phyloP scores from a whole-genome alignment of 169 alveolate species.

The Cryptosporidium parvum region DNA sequence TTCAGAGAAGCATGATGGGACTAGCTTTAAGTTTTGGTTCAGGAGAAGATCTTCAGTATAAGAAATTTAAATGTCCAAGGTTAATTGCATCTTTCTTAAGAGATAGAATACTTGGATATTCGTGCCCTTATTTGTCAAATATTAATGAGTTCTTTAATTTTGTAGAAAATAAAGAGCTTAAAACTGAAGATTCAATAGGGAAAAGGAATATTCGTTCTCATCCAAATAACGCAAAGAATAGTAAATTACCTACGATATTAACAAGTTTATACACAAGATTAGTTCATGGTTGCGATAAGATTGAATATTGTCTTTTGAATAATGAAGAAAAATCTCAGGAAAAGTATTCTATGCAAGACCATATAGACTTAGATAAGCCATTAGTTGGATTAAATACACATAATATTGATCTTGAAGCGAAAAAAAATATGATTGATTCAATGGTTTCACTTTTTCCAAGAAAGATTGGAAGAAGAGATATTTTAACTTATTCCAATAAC shows the following conservation, averaged over 20 bases:
- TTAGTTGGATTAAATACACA: not conserved
- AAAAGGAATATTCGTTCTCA: slow-evolving; percentile 3
- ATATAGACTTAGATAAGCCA: not conserved
- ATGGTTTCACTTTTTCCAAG: not conserved
- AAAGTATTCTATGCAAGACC: not conserved
- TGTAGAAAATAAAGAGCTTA: slow-evolving; percentile 47
- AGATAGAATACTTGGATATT: slow-evolving; percentile 63
- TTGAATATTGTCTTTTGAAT: slow-evolving; percentile 12
- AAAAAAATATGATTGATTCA: not conserved
- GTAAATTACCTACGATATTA: slow-evolving; percentile 50
- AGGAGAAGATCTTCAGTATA: slow-evolving; percentile 44
- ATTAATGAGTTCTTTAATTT: slow-evolving; percentile 38
- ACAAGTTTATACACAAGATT: slow-evolving; percentile 60
- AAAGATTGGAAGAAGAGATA: slow-evolving; percentile 35
- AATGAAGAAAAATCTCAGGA: not conserved
- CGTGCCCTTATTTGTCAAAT: slow-evolving; percentile 62
- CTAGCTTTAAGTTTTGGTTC: slow-evolving; percentile 44
- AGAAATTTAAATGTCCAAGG: slow-evolving; percentile 60
- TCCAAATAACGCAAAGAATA: not conserved
- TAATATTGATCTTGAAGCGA: not conserved
- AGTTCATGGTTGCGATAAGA: slow-evolving; percentile 60
- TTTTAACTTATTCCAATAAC: slow-evolving; percentile 19
- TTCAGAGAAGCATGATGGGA: slow-evolving; percentile 59
- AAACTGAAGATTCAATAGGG: slow-evolving; percentile 4
- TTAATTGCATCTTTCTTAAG: slow-evolving; percentile 64